Percentiles rank a stretch among this genome's conserved stretches.
These are phyloP conservation scores for Heliamphora exappendiculata DNA, from an alignment of 148 eudicot species.

Conservation along the genomic window DNA sequence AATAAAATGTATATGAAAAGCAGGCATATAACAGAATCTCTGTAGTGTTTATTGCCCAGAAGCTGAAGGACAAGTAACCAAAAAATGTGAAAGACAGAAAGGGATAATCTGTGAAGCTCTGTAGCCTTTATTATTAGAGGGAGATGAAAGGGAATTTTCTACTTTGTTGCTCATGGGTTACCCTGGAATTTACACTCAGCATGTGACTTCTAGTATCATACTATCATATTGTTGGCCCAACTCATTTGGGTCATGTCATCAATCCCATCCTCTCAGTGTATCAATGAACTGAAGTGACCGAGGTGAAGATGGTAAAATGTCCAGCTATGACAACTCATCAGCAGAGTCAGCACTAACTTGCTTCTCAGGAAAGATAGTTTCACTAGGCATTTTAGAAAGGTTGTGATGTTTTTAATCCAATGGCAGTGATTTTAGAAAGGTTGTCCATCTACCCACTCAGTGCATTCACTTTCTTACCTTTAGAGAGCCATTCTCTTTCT, in stretches of 20 bases:
- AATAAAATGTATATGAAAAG: too few species aligned
- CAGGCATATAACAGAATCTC: too few species aligned
- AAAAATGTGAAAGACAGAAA: too few species aligned
- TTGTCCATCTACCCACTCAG: too few species aligned
- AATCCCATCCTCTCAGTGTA: neutral
- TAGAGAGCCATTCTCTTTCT: too few species aligned
- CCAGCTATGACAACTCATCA: neutral
- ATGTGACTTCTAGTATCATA: neutral
- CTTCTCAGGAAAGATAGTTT: neutral
- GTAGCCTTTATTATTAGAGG: neutral
- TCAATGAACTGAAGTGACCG: neutral
- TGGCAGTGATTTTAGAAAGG: too few species aligned
- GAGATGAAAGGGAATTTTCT: neutral
- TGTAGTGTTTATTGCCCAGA: neutral
- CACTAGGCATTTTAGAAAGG: too few species aligned
- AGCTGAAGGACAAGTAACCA: neutral
- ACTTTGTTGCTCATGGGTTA: neutral
- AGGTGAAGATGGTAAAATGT: neutral
- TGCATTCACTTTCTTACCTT: too few species aligned
- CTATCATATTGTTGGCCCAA: neutral
- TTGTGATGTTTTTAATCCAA: too few species aligned
- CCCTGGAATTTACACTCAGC: neutral
- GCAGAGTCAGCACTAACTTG: neutral
- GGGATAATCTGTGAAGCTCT: neutral
- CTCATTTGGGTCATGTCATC: neutral